Evolutionary conservation across 495 filamentous ascomycete species (phyloP), one percentile per base, ranked within the genome.

Genomic region (Cercophora samala): DNA sequence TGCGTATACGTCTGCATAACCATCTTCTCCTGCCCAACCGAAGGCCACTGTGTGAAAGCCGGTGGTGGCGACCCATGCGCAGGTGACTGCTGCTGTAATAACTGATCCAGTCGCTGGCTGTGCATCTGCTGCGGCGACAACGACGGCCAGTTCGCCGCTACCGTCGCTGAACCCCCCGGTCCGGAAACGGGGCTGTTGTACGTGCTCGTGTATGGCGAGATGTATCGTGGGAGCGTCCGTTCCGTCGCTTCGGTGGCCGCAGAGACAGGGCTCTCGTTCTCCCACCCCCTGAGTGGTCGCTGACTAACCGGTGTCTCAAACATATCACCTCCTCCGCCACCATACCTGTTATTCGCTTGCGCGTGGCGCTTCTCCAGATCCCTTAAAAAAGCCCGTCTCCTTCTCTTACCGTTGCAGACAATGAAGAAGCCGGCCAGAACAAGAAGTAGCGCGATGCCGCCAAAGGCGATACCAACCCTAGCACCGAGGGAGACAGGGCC

Each of bases 401-500:
- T 75, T 18, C 81, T 79, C 68, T 82, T 83, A 24, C 84, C 83
- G 59, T 77, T 79, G 64, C 80, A 76, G 18, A 86, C 75, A 58
- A 86, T 76, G 64, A 74, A 77, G 65, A 76, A 81, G 58, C 83
- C 83, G 19, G 71, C 37, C 1, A 81, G 15, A n/a, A 69, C 66
- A 17, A 86, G 77, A 64, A 84, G 53, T 1, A 82, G 64, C n/a
- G 78, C 72, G 1, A 85, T 64, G 1, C 72, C 80, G n/a, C 77
- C 83, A 61, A 83, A 76, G 42, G 79, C 82, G 52, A 87, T 81
- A 66, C 84, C 84, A 9, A 84, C 80, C 53, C 84, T 81, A 1
- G 81, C 81, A 15, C 82, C 84, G 22, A 83, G 75, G 5, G 75
- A 77, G 17, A 87, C 67, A 0, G 82, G 78, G 13, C 80, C 78